phyloP scores from a whole-genome alignment of 2,329 filamentous ascomycete genomes.

The Volutella citrinella region DNA sequence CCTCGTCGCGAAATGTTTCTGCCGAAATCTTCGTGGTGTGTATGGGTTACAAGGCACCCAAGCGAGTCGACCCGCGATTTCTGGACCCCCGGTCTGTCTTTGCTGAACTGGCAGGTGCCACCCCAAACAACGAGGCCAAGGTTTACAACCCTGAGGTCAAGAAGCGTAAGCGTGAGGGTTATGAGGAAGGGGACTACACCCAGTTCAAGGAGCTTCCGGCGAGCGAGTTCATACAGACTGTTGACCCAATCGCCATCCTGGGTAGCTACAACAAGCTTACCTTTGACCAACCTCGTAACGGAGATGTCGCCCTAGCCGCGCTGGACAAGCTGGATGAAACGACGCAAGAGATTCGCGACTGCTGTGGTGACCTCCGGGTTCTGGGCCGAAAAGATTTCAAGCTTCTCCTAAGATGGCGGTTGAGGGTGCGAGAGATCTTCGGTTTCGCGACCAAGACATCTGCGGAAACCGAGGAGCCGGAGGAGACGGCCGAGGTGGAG shows the following conservation, averaged over 20 bases:
- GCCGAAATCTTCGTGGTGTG: constrained; percentile 99
- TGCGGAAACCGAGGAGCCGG: constrained; percentile 40
- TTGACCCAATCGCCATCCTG: constrained; percentile 88
- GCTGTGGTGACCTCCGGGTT: constrained; percentile 82
- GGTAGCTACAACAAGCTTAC: constrained; percentile 80
- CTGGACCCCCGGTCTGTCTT: constrained; percentile 88
- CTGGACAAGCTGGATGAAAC: constrained; percentile 84
- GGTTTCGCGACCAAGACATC: constrained; percentile 77
- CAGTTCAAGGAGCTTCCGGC: constrained; percentile 88
- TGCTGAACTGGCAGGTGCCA: constrained; percentile 80
- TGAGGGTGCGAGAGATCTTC: constrained; percentile 87
- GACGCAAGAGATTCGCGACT: constrained; percentile 73
- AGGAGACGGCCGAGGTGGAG: constrained; percentile 78
- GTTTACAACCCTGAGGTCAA: constrained; percentile 97
- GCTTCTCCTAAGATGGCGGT: constrained; percentile 80
- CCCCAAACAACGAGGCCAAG: constrained; percentile 94
- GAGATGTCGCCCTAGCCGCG: constrained; percentile 82
- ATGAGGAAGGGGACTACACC: constrained; percentile 91
- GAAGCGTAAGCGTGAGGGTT: constrained; percentile 96
- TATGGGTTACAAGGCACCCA: constrained; percentile 91
- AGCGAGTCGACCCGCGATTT: constrained; percentile 87
- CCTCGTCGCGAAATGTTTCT: constrained; percentile 91
- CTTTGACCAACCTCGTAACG: constrained; percentile 76
- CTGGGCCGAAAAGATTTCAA: constrained; percentile 95
- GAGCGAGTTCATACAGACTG: constrained; percentile 90